A percentile compares a stretch with the other conserved stretches of the same genome.
phyloP scores from a whole-genome alignment of 1,139 yeast species.

The Kurtzmaniella natalensis region DNA sequence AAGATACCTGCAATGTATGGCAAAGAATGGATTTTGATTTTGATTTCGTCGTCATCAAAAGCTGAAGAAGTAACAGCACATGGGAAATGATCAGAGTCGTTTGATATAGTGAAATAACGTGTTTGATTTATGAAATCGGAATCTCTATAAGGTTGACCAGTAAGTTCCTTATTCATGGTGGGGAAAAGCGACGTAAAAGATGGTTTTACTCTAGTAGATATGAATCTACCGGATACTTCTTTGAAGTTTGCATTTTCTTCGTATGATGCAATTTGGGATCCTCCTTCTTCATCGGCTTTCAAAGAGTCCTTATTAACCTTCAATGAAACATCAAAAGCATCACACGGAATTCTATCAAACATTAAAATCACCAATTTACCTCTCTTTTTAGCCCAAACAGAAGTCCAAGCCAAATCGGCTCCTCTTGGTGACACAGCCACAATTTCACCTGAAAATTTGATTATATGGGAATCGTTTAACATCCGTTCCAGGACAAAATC shows the following conservation, averaged over 20 bases:
- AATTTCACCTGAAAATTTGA: slow-evolving; percentile 51
- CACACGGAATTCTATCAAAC: slow-evolving; percentile 85
- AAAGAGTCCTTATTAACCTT: slow-evolving; percentile 12
- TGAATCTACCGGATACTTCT: slow-evolving; percentile 9
- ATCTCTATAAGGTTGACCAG: slow-evolving; percentile 19
- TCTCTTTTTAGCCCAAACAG: slow-evolving; percentile 81
- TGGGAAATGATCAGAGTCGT: slow-evolving; percentile 46
- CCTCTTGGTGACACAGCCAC: slow-evolving; percentile 52
- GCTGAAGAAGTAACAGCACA: slow-evolving; percentile 68
- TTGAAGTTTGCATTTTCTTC: slow-evolving; percentile 7
- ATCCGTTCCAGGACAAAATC: slow-evolving; percentile 59
- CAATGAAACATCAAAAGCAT: slow-evolving; percentile 59
- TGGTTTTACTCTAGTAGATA: slow-evolving; percentile 16
- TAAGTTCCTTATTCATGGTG: background rate
- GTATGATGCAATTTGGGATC: background rate
- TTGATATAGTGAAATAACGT: slow-evolving; percentile 55
- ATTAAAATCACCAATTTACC: slow-evolving; percentile 73
- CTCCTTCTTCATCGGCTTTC: background rate
- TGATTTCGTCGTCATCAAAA: slow-evolving; percentile 42
- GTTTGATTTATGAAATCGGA: slow-evolving; percentile 49
- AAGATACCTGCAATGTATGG: slow-evolving; percentile 89
- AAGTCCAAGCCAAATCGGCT: slow-evolving; percentile 64
- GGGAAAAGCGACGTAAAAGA: background rate
- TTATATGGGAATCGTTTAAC: slow-evolving; percentile 20
- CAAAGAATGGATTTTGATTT: slow-evolving; percentile 63